Evolutionary conservation across 148 eudicot species (phyloP).

Genomic region (Polygonum aviculare): DNA sequence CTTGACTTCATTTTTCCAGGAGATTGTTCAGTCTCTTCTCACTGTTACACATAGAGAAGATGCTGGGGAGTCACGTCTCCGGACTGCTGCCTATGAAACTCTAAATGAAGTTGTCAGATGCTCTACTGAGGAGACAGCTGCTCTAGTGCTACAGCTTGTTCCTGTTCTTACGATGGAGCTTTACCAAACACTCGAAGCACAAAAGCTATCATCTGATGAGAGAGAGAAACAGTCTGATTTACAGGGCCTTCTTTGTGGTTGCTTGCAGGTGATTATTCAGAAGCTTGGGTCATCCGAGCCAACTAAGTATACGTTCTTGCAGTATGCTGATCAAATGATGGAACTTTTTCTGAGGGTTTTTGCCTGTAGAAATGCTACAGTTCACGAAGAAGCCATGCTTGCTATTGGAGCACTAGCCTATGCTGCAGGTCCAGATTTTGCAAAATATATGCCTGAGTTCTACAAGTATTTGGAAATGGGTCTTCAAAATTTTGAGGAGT

Average conservation of each 20-base stretch:
- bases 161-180: slow-evolving; percentile 90
- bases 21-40: slow-evolving; percentile 77
- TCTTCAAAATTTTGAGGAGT: slow-evolving; percentile 92
- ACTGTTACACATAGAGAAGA: slow-evolving; percentile 82
- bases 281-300: slow-evolving; percentile 79
- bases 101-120: slow-evolving; percentile 91
- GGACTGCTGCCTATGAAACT: slow-evolving; percentile 90
- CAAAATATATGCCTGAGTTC: slow-evolving; percentile 75
- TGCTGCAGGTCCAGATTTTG: slow-evolving; percentile 67
- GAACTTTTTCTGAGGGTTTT: slow-evolving; percentile 73
- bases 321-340: slow-evolving; percentile 85
- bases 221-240: slow-evolving; percentile 61
- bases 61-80: slow-evolving; percentile 74
- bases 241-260: slow-evolving; percentile 95
- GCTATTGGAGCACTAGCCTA: slow-evolving; percentile 94
- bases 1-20: slow-evolving; percentile 73
- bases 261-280: slow-evolving; percentile 88
- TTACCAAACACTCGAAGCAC: slow-evolving; percentile 74
- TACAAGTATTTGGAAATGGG: slow-evolving; percentile 89
- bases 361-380: slow-evolving; percentile 84
- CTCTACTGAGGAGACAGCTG: slow-evolving; percentile 82
- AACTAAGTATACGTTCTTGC: slow-evolving; percentile 57
- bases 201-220: slow-evolving; percentile 64
- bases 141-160: slow-evolving; percentile 69
- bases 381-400: slow-evolving; percentile 95